A percentile compares a stretch with the other conserved stretches of the same genome.
phyloP scores from a whole-genome alignment of 495 filamentous ascomycete species.

The Parathielavia appendiculata region DNA sequence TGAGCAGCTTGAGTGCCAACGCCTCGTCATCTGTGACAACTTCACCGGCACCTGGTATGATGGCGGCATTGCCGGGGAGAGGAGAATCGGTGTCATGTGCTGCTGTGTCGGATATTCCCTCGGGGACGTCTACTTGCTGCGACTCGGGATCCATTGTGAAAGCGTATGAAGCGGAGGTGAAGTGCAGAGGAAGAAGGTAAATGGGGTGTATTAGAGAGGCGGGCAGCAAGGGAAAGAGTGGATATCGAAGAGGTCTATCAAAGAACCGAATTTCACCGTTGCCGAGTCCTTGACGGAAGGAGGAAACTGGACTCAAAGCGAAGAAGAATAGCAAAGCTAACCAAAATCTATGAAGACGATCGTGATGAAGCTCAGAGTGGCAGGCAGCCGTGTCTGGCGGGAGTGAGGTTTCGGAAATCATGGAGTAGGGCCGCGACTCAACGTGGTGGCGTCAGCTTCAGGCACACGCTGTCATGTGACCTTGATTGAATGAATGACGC shows the following conservation, averaged over 20 bases:
- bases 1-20: conserved; percentile 58
- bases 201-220: background rate
- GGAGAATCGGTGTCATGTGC: background rate
- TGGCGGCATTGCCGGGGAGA: background rate
- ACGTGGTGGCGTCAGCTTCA: background rate
- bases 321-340: no score
- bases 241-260: no score
- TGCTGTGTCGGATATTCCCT: background rate
- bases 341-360: background rate
- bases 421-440: background rate
- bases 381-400: background rate
- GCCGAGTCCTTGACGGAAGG: no score
- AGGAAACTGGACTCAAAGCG: background rate
- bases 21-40: conserved; percentile 45
- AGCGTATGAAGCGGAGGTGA: background rate
- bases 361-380: background rate
- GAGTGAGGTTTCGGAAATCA: background rate
- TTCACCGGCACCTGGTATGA: background rate
- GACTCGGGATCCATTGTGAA: background rate
- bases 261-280: no score
- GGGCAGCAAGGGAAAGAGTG: no score
- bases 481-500: conserved; percentile 5
- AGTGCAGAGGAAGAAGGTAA: no score
- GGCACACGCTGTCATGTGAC: conserved; percentile 17
- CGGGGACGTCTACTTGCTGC: background rate